A percentile compares a stretch with the other conserved stretches of the same genome.
Evolutionary conservation across 176 grass and related monocot species (phyloP).

Genomic region (Melocanna baccifera): DNA sequence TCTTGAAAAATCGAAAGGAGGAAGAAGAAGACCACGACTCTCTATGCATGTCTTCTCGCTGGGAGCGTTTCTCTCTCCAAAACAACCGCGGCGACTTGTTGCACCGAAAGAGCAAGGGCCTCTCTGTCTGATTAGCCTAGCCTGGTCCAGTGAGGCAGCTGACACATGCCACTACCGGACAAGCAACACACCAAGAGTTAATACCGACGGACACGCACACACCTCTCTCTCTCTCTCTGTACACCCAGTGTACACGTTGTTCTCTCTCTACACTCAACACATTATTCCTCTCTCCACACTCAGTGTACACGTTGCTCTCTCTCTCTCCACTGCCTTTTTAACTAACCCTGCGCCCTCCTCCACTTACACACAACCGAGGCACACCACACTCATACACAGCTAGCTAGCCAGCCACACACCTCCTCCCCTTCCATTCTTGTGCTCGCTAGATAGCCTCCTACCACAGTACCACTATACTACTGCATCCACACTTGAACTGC

Average conservation of each 20-base stretch:
- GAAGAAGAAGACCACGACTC: neutral
- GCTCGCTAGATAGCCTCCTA: neutral
- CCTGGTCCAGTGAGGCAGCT: neutral
- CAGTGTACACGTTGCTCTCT: neutral
- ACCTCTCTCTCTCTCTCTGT: neutral
- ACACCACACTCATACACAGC: neutral
- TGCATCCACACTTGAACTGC: neutral
- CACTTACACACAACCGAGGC: neutral
- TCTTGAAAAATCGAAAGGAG: neutral
- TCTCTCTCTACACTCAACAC: too few species aligned
- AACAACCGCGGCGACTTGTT: conserved; percentile 52
- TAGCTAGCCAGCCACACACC: neutral
- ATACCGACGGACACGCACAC: conserved; percentile 12
- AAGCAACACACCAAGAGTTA: conserved; percentile 41
- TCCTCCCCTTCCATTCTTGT: conserved; percentile 13
- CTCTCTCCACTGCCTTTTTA: conserved; percentile 43
- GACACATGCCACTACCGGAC: conserved; percentile 25
- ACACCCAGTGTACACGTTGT: neutral
- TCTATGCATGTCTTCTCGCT: neutral
- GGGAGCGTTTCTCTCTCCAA: conserved; percentile 34
- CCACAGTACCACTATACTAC: too few species aligned
- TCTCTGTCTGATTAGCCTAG: neutral
- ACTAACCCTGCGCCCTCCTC: conserved; percentile 22
- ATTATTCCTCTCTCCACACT: neutral
- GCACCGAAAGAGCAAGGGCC: conserved; percentile 36